These are phyloP conservation scores for Andalucia godoyi DNA, from an alignment of 78 protist genomes.

Conservation along the genomic window DNA sequence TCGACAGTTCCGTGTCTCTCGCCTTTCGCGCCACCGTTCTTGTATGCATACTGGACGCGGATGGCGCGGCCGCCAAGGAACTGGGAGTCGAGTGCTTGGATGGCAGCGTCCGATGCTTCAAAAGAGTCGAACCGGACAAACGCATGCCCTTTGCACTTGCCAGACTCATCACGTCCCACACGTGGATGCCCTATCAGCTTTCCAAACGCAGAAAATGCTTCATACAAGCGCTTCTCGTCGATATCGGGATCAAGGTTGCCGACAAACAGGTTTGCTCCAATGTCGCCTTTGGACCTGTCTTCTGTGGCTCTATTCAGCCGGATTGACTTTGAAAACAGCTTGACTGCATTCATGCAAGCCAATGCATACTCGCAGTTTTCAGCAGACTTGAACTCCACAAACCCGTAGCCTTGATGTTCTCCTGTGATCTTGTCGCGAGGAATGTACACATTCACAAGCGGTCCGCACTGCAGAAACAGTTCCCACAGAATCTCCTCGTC, in stretches of 20 bases:
- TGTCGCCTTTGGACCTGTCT: conserved; percentile 44
- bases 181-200: conserved; percentile 30
- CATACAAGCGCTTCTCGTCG: conserved; percentile 89
- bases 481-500: conserved; percentile 87
- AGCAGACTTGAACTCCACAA: conserved; percentile 81
- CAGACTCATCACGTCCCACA: conserved; percentile 88
- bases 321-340: conserved; percentile 83
- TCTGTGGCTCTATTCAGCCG: conserved; percentile 54
- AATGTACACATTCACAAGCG: conserved; percentile 80
- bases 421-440: conserved; percentile 89
- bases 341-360: conserved; percentile 66
- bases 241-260: conserved; percentile 89
- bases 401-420: conserved; percentile 81
- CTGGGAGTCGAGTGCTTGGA: conserved; percentile 43
- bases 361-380: conserved; percentile 96
- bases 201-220: conserved; percentile 94
- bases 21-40: conserved; percentile 38
- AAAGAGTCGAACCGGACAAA: conserved; percentile 87
- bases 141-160: conserved; percentile 85
- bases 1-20: conserved; percentile 50
- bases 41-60: conserved; percentile 52
- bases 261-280: conserved; percentile 89
- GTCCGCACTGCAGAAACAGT: conserved; percentile 89
- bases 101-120: conserved; percentile 58
- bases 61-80: conserved; percentile 34